A percentile compares a stretch with the other conserved stretches of the same genome.
These are phyloP conservation scores for Ceratobasidium sp. DNA, from an alignment of 1,284 basidiomycete species.

Conservation along the genomic window DNA sequence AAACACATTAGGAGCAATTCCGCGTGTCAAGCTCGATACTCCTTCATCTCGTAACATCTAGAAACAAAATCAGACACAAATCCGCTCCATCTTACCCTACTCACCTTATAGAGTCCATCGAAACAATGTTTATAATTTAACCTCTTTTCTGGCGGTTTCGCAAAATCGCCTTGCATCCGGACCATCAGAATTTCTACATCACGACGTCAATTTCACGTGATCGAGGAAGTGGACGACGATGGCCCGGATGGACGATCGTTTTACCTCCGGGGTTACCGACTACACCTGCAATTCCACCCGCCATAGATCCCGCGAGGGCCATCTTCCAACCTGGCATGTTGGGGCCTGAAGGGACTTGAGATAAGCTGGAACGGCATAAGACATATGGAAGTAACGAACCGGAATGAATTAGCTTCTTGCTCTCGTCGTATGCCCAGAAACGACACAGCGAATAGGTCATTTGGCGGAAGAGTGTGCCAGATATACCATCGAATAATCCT, in stretches of 20 bases:
- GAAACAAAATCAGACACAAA: slow-evolving; percentile 49
- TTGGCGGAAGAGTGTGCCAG: slow-evolving; percentile 91
- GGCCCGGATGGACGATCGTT: neutral
- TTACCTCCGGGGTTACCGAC: slow-evolving; percentile 83
- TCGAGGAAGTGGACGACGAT: slow-evolving; percentile 9
- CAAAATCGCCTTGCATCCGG: slow-evolving; percentile 89
- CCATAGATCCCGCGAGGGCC: slow-evolving; percentile 85
- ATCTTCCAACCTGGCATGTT: slow-evolving; percentile 85
- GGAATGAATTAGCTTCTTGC: slow-evolving; percentile 84
- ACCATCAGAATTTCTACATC: slow-evolving; percentile 83
- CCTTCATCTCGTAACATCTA: slow-evolving; percentile 92
- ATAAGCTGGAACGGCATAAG: neutral
- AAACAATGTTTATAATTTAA: slow-evolving; percentile 91
- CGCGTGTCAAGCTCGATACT: slow-evolving; percentile 77
- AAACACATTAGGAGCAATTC: slow-evolving; percentile 88
- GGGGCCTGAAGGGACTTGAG: slow-evolving; percentile 59
- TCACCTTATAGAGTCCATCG: slow-evolving; percentile 83
- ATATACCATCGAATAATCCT: slow-evolving; percentile 88
- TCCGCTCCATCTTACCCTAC: neutral
- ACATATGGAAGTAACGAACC: slow-evolving; percentile 56
- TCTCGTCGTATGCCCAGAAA: slow-evolving; percentile 94
- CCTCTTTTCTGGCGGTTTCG: slow-evolving; percentile 84
- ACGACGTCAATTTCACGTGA: slow-evolving; percentile 34
- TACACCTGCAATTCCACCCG: slow-evolving; percentile 84
- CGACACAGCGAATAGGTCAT: slow-evolving; percentile 94